A percentile compares a stretch with the other conserved stretches of the same genome.
Evolutionary conservation across 176 grass and related monocot species (phyloP).

Genomic region (Ensete glaucum): DNA sequence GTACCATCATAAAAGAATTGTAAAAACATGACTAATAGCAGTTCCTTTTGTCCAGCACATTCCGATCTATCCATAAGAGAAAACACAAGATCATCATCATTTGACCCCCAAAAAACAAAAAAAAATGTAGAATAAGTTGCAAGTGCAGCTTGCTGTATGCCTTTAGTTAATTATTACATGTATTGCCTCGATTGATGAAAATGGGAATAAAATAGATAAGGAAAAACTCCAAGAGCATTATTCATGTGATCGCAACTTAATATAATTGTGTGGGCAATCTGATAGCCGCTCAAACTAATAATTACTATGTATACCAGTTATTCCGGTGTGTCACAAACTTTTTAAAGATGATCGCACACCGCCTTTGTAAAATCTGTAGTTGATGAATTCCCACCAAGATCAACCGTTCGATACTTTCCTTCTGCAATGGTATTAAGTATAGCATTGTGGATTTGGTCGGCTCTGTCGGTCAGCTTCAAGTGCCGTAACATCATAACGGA

Average conservation of each 20-base stretch:
- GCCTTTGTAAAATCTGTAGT: constrained; percentile 79
- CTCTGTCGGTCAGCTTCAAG: constrained; percentile 50
- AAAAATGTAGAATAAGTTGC: neutral
- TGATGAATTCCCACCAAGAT: constrained; percentile 61
- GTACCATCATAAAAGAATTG: too few relatives aligned
- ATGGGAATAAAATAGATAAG: too few relatives aligned
- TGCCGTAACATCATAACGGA: constrained; percentile 77
- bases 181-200: neutral
- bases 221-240: too few relatives aligned
- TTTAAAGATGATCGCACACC: constrained; percentile 68
- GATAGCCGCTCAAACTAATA: too few relatives aligned
- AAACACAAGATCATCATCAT: neutral
- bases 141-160: too few relatives aligned
- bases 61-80: neutral
- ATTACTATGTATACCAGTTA: too few relatives aligned
- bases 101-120: neutral
- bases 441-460: constrained; percentile 60
- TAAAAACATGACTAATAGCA: neutral
- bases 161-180: neutral
- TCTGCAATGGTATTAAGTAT: constrained; percentile 60
- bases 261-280: too few relatives aligned
- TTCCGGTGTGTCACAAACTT: neutral
- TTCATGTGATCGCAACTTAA: too few relatives aligned
- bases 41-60: neutral
- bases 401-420: constrained; percentile 56